phyloP scores from a whole-genome alignment of 2,329 filamentous ascomycete species.

The Escovopsis sp. region DNA sequence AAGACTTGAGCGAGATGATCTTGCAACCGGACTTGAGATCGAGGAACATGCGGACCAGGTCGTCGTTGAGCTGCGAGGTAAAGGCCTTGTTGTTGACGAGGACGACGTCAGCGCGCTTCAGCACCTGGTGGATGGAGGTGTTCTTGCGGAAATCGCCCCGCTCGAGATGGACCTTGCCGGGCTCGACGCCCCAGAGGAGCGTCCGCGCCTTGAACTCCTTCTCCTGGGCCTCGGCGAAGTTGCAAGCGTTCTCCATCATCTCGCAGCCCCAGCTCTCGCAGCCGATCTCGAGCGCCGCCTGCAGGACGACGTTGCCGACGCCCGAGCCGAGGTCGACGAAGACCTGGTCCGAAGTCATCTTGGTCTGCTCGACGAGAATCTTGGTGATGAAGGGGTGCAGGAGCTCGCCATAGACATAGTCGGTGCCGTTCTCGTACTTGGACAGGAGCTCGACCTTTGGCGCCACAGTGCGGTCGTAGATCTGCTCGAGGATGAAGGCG shows the following conservation, averaged over 20 bases:
- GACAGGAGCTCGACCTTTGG: conserved; percentile 71
- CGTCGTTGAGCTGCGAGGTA: conserved; percentile 70
- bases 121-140: conserved; percentile 49
- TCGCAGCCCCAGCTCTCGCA: conserved; percentile 95
- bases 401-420: conserved; percentile 91
- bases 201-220: conserved; percentile 75
- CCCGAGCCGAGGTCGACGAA: conserved; percentile 94
- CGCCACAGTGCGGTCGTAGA: conserved; percentile 84
- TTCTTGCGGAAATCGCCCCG: conserved; percentile 73
- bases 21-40: conserved; percentile 83
- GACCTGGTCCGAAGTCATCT: conserved; percentile 66
- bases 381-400: conserved; percentile 69
- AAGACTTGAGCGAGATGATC: conserved; percentile 83
- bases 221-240: conserved; percentile 64
- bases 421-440: conserved; percentile 77
- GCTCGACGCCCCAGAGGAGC: conserved; percentile 71
- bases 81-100: conserved; percentile 98
- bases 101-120: conserved; percentile 83
- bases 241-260: conserved; percentile 82
- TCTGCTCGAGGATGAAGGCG: conserved; percentile 69
- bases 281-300: conserved; percentile 83
- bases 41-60: conserved; percentile 75
- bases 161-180: conserved; percentile 66
- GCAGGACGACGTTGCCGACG: conserved; percentile 88
- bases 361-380: conserved; percentile 61